These are phyloP conservation scores for barley (Hordeum vulgare) DNA, from an alignment of 176 grass and related monocot genomes.

Conservation along the genomic window DNA sequence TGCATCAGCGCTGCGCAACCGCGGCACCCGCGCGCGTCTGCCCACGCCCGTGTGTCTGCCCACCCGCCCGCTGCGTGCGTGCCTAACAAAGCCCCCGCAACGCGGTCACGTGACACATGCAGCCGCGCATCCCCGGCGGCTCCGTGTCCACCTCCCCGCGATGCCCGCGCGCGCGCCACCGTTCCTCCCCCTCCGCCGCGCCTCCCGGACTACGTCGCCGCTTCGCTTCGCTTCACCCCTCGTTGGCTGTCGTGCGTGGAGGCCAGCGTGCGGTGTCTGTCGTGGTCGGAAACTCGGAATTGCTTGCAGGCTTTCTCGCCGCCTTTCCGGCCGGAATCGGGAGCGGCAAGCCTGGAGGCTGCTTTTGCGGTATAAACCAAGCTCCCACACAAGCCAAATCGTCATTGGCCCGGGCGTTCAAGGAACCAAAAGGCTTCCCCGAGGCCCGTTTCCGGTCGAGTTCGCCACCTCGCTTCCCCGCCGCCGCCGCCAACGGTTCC, in stretches of 20 bases:
- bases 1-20: background rate
- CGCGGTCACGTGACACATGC: slow-evolving; percentile 1
- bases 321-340: background rate
- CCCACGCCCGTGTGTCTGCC: background rate
- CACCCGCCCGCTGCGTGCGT: background rate
- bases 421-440: background rate
- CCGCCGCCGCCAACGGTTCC: background rate
- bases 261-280: no score
- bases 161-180: no score
- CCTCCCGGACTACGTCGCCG: background rate
- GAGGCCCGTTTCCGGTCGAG: background rate
- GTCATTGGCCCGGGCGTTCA: background rate
- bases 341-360: background rate
- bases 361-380: background rate
- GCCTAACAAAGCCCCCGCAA: background rate
- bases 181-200: no score
- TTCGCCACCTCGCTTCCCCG: background rate
- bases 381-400: no score
- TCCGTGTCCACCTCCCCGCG: background rate
- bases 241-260: no score
- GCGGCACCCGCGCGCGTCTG: background rate
- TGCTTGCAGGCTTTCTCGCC: background rate
- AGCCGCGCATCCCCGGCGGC: background rate
- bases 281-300: no score
- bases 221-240: no score